A percentile compares a stretch with the other conserved stretches of the same genome.
These are phyloP conservation scores for Vigna unguiculata DNA, from an alignment of 306 rosid species.

Conservation along the genomic window DNA sequence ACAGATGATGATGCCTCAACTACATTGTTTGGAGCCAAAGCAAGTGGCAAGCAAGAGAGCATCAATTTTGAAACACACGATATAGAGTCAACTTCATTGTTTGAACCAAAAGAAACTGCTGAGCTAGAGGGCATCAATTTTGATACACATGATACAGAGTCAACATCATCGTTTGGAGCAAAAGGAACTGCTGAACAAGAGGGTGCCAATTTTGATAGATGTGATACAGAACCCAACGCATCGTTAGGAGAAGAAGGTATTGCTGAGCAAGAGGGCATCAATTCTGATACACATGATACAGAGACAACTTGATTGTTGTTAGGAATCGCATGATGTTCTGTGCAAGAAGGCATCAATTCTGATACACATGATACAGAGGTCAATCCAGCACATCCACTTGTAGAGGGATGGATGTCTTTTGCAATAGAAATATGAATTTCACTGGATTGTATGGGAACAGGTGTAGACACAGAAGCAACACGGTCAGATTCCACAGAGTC, in stretches of 20 bases:
- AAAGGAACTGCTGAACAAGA: constrained; percentile 32
- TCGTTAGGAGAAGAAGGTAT: constrained; percentile 37
- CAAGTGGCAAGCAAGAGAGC: constrained; percentile 31
- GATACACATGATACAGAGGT: constrained; percentile 44
- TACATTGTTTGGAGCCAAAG: constrained; percentile 40
- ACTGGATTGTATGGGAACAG: constrained; percentile 28
- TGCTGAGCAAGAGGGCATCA: constrained; percentile 34
- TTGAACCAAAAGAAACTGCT: constrained; percentile 38
- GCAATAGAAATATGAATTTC: constrained; percentile 33
- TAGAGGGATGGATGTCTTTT: constrained; percentile 40
- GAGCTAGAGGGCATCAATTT: constrained; percentile 38
- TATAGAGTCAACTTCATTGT: constrained; percentile 23
- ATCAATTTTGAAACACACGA: constrained; percentile 49
- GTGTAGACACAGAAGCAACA: constrained; percentile 31
- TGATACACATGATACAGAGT: constrained; percentile 45
- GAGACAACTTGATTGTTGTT: neutral
- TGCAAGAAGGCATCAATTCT: constrained; percentile 34
- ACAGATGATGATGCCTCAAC: constrained; percentile 20
- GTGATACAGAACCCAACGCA: constrained; percentile 41
- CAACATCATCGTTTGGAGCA: constrained; percentile 40
- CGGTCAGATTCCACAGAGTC: constrained; percentile 40
- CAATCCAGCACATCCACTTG: constrained; percentile 36
- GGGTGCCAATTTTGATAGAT: constrained; percentile 43
- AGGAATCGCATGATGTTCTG: neutral
- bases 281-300: constrained; percentile 47